Evolutionary conservation across 768 basidiomycete species (phyloP).

Genomic region (Russula sp.): DNA sequence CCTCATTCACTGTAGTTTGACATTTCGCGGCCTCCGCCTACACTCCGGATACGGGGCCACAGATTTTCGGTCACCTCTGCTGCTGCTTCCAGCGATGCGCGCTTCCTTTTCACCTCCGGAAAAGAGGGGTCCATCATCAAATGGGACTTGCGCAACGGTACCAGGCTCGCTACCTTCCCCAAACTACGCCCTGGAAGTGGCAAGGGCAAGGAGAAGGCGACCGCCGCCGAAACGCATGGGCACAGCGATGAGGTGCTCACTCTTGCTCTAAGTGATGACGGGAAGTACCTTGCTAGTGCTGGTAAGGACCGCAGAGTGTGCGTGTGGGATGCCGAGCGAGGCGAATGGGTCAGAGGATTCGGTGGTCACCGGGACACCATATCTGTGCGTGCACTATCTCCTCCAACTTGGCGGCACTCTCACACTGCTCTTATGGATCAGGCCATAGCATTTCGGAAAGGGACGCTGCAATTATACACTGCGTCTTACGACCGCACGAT

Average conservation of each 20-base stretch:
- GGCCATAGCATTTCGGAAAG: conserved; percentile 71
- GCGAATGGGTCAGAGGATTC: conserved; percentile 73
- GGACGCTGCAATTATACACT: conserved; percentile 65
- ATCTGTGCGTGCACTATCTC: conserved; percentile 43
- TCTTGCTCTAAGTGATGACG: conserved; percentile 80
- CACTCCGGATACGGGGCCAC: conserved; percentile 64
- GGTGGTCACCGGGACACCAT: conserved; percentile 68
- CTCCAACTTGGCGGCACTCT: conserved; percentile 37
- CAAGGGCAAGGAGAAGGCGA: conserved; percentile 51
- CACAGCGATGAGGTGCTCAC: conserved; percentile 84
- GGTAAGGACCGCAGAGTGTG: conserved; percentile 78
- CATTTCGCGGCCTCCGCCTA: conserved; percentile 39
- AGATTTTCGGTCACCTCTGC: conserved; percentile 77
- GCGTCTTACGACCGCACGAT: conserved; percentile 82
- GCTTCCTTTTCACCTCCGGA: conserved; percentile 76
- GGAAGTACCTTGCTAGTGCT: conserved; percentile 76
- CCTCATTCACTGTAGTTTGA: conserved; percentile 41
- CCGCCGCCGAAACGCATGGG: conserved; percentile 46
- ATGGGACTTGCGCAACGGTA: conserved; percentile 67
- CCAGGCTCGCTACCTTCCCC: conserved; percentile 48
- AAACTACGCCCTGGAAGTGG: conserved; percentile 43
- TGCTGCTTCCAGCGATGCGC: conserved; percentile 62
- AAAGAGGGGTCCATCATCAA: conserved; percentile 90
- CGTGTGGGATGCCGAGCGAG: conserved; percentile 76
- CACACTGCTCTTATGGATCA: conserved; percentile 25